Evolutionary conservation across 2,329 filamentous ascomycete species (phyloP).

Genomic region (Colletotrichum echinochloae): DNA sequence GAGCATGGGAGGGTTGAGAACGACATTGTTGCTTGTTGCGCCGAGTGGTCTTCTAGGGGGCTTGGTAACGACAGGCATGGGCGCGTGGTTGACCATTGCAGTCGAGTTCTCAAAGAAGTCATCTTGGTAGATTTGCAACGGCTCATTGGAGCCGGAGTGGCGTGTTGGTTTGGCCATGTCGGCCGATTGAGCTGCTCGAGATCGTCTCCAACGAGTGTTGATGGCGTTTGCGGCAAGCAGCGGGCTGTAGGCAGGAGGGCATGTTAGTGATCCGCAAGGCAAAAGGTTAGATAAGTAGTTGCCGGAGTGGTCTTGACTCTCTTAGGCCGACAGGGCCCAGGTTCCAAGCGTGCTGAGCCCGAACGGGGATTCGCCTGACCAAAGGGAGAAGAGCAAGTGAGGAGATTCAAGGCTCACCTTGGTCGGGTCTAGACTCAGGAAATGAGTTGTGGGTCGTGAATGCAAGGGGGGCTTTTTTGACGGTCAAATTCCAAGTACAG

Average conservation of each 20-base stretch:
- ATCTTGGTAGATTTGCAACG: slow-evolving; percentile 66
- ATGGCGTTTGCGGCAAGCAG: slow-evolving; percentile 27
- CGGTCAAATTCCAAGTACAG: slow-evolving; percentile 38
- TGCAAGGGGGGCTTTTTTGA: slow-evolving; percentile 41
- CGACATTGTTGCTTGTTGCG: slow-evolving; percentile 69
- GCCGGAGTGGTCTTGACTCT: slow-evolving; percentile 28
- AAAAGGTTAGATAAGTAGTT: slow-evolving; percentile 39
- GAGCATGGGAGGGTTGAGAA: slow-evolving; percentile 72
- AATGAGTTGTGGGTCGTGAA: slow-evolving; percentile 43
- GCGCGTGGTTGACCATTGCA: slow-evolving; percentile 66
- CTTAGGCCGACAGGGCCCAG: slow-evolving; percentile 17
- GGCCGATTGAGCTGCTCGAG: slow-evolving; percentile 49
- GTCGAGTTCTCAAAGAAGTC: slow-evolving; percentile 59
- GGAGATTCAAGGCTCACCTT: slow-evolving; percentile 42
- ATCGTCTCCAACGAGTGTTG: slow-evolving; percentile 20
- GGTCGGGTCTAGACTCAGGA: slow-evolving; percentile 40
- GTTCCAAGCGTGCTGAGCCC: slow-evolving; percentile 30
- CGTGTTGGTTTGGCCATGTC: slow-evolving; percentile 66
- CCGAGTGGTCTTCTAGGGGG: slow-evolving; percentile 61
- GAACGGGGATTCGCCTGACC: slow-evolving; percentile 36
- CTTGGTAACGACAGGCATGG: slow-evolving; percentile 65
- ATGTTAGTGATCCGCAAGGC: slow-evolving; percentile 38
- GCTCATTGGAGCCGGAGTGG: slow-evolving; percentile 59
- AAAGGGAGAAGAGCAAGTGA: slow-evolving; percentile 40
- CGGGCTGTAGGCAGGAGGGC: slow-evolving; percentile 32